Evolutionary conservation across 2,329 filamentous ascomycete genomes (phyloP).

Genomic region (Lecanicillium sp.): DNA sequence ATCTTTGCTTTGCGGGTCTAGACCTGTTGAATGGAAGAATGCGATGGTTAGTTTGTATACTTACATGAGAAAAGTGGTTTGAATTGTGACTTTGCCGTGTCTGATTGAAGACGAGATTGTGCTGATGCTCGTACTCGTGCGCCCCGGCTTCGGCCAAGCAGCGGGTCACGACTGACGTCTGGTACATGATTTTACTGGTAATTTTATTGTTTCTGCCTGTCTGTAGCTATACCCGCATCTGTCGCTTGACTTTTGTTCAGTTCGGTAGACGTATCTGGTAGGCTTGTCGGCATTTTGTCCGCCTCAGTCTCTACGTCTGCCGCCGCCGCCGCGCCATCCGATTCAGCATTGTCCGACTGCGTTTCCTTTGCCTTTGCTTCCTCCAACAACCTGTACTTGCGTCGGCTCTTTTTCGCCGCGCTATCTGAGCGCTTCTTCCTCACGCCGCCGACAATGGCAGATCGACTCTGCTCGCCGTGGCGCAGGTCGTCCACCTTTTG

Average conservation of each 20-base stretch:
- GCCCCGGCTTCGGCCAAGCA: no score
- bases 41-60: conserved; percentile 12
- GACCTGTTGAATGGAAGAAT: conserved; percentile 22
- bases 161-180: no score
- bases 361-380: conserved; percentile 32
- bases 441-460: conserved; percentile 53
- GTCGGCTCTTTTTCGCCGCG: conserved; percentile 69
- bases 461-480: conserved; percentile 63
- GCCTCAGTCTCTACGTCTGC: no score
- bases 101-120: no score
- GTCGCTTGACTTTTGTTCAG: no score
- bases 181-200: no score
- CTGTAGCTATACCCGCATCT: no score
- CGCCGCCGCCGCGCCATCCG: background rate
- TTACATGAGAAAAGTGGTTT: conserved; percentile 17
- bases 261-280: no score
- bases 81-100: conserved; percentile 9
- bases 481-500: conserved; percentile 64
- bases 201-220: no score
- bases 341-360: no score
- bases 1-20: conserved; percentile 28
- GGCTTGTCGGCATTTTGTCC: no score
- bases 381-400: conserved; percentile 65
- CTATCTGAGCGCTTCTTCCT: conserved; percentile 67
- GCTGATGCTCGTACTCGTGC: no score